A percentile compares a stretch with the other conserved stretches of the same genome.
These are phyloP conservation scores for Dipodascus geniculatus DNA, from an alignment of 805 yeast species.

Conservation along the genomic window DNA sequence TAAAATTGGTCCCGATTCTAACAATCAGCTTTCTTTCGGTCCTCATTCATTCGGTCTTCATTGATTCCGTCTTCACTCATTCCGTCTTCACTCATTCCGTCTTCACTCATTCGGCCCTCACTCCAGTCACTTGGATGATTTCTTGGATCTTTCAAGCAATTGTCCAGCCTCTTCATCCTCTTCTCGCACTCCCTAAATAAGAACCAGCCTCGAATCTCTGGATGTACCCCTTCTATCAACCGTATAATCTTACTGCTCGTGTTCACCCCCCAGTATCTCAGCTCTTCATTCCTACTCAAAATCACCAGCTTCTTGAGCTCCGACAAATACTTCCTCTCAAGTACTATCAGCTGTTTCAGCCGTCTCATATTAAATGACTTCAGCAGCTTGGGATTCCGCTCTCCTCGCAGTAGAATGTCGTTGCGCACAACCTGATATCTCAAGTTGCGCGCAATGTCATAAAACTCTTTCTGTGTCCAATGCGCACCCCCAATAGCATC, in stretches of 20 bases:
- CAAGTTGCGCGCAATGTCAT: not conserved
- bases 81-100: not conserved
- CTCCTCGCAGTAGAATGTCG: not conserved
- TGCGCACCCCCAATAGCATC: not conserved
- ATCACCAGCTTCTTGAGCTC: not conserved
- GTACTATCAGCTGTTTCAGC: not conserved
- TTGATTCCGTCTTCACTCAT: not conserved
- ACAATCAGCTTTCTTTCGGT: too few species aligned
- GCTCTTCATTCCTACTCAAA: not conserved
- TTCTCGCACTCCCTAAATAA: too few species aligned
- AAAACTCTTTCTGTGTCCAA: not conserved
- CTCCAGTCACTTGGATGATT: too few species aligned
- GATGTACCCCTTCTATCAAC: not conserved
- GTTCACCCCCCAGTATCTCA: not conserved
- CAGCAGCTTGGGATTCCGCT: not conserved
- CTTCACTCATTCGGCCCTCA: not conserved
- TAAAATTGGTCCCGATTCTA: too few species aligned
- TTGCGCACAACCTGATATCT: slow-evolving; percentile 1
- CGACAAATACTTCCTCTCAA: not conserved
- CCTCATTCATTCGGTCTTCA: not conserved
- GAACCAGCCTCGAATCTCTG: too few species aligned
- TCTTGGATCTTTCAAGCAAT: too few species aligned
- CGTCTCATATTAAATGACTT: not conserved
- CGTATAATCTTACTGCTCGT: not conserved
- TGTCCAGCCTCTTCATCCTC: too few species aligned